phyloP scores from a whole-genome alignment of 805 yeast species.

The Metschnikowia colocasiae region DNA sequence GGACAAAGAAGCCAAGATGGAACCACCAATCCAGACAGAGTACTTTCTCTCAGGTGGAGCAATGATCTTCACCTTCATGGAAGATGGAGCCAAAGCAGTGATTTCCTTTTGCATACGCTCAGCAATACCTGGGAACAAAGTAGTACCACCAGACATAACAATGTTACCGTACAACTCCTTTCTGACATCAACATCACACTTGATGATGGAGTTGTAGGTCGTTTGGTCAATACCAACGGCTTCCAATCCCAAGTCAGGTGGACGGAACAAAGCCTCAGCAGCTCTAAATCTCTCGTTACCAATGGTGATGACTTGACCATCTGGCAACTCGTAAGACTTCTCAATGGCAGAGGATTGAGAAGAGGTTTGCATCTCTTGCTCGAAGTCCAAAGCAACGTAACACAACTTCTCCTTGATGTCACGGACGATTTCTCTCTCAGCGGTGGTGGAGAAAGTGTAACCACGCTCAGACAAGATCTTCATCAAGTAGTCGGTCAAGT shows the following conservation, averaged over 20 bases:
- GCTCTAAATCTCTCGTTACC: slow-evolving; percentile 99
- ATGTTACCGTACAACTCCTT: slow-evolving; percentile 98
- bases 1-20: slow-evolving; percentile 95
- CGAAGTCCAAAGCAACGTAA: slow-evolving; percentile 98
- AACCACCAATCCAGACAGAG: slow-evolving; percentile 99
- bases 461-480: slow-evolving; percentile 98
- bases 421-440: slow-evolving; percentile 94
- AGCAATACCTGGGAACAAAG: slow-evolving; percentile 99
- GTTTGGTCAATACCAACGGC: slow-evolving; percentile 99
- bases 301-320: slow-evolving; percentile 98
- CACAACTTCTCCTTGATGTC: slow-evolving; percentile 98
- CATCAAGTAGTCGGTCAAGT: slow-evolving; percentile 98
- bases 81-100: slow-evolving; percentile 98
- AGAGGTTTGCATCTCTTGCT: slow-evolving; percentile 99
- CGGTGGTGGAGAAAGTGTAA: slow-evolving; percentile 97
- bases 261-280: slow-evolving; percentile 99
- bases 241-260: slow-evolving; percentile 84
- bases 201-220: slow-evolving; percentile 89
- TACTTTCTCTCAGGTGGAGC: slow-evolving; percentile 99
- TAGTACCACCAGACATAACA: slow-evolving; percentile 99
- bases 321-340: slow-evolving; percentile 99
- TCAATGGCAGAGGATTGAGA: slow-evolving; percentile 97
- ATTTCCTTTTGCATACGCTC: slow-evolving; percentile 99
- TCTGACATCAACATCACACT: slow-evolving; percentile 99
- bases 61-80: slow-evolving; percentile 98